Evolutionary conservation across 192 early-diverging fungal genomes (phyloP).

Genomic region (Entophlyctis helioformis): DNA sequence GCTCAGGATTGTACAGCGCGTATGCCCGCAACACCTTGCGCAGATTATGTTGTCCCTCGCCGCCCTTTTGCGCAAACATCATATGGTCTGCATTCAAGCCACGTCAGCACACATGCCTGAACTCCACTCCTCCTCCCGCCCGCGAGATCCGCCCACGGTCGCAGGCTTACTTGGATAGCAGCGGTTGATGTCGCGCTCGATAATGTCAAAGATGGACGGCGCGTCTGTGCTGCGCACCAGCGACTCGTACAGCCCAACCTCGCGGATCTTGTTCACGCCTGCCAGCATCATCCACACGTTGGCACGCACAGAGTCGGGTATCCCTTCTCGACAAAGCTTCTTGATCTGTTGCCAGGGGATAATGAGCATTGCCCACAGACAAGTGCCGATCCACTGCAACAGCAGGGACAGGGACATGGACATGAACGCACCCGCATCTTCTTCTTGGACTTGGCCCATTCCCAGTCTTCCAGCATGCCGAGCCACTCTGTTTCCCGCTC

Average conservation of each 20-base stretch:
- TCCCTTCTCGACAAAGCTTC: slow-evolving; percentile 53
- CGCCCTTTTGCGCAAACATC: slow-evolving; percentile 59
- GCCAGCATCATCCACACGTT: slow-evolving; percentile 59
- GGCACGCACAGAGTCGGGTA: slow-evolving; percentile 58
- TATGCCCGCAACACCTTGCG: slow-evolving; percentile 72
- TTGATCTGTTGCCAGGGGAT: too few species aligned
- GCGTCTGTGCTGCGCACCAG: slow-evolving; percentile 18
- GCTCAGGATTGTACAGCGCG: slow-evolving; percentile 66
- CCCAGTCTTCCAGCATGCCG: slow-evolving; percentile 6
- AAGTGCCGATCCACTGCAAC: too few species aligned
- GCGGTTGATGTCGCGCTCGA: slow-evolving; percentile 76
- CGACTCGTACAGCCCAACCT: slow-evolving; percentile 36
- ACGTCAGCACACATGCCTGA: too few species aligned
- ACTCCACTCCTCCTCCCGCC: not conserved
- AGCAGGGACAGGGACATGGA: too few species aligned
- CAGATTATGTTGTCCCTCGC: slow-evolving; percentile 49
- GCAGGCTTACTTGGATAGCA: slow-evolving; percentile 59
- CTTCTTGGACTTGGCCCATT: too few species aligned
- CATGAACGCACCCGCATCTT: too few species aligned
- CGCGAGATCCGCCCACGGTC: not conserved
- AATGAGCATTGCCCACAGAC: too few species aligned
- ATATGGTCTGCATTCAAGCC: slow-evolving; percentile 57
- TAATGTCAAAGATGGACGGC: slow-evolving; percentile 70
- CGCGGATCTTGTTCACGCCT: slow-evolving; percentile 31
- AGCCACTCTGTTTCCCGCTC: too few species aligned